Base-by-base conservation (phyloP, 305 asterid genomes). In the Lippia alba region DNA sequence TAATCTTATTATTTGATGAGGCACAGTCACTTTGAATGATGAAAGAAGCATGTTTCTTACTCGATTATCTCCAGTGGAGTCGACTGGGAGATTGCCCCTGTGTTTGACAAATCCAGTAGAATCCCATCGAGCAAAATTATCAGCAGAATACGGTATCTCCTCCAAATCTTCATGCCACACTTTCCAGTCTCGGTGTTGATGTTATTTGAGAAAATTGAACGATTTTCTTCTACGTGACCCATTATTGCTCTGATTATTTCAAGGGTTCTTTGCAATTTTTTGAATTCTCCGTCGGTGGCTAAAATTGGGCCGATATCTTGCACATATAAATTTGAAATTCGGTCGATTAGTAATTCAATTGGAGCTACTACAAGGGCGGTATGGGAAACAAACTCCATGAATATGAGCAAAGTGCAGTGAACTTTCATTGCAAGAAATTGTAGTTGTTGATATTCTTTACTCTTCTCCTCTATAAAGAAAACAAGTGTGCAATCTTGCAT, bases 101-200 rank as follows among this genome's bases (percentile, higher is more conserved):
- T 44, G 49, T 44, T 44, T 44, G 49, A 44, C 12, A 44, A 3
- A 44, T 44, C 49, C 49, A 44, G 49, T 3, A 44, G 10, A 41
- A 41, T 41, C 12, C 48, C 48, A 41, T 41, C 48, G 8, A 41
- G 48, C n/a, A 6, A 41, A 7, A 41, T 41, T 77, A 8, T 80
- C 87, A 4, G 83, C 83, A 11, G 78, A 67, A 12, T 69, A 66
- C 0, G 62, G 57, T 41, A 77, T 76, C 6, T 56, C 61, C 18
- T 73, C 79, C 46, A 77, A 75, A 16, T 80, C 81, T 19, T 69
- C 55, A 6, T 79, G 50, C 84, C 87, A 83, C 69, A 69, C 2
- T 51, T 61, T 64, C 87, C 82, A 82, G 87, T 79, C 10, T 73
- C 64, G 6, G 18, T 59, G 72, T 66, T 70, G 34, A 12, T 19